Evolutionary conservation across 345 rosid species (phyloP).

Genomic region (Sapria himalayana): DNA sequence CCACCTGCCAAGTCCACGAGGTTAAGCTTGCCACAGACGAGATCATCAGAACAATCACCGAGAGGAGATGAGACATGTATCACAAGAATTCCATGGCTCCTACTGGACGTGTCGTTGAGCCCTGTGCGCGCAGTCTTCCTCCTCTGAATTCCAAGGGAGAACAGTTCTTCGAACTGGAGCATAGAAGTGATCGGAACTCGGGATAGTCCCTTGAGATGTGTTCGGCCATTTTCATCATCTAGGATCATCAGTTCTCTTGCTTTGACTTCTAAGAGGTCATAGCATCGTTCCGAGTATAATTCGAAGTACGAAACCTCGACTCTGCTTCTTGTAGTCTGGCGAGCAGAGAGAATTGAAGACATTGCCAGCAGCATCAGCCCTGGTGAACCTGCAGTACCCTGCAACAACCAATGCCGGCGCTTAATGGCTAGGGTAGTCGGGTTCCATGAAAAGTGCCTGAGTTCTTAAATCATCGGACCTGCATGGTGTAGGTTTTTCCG

Average conservation of each 20-base stretch:
- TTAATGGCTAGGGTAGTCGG: neutral
- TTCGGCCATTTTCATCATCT: conserved; percentile 54
- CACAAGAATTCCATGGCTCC: conserved; percentile 86
- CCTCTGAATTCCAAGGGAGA: conserved; percentile 36
- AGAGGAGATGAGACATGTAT: conserved; percentile 30
- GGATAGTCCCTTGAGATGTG: conserved; percentile 65
- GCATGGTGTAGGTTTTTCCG: conserved; percentile 90
- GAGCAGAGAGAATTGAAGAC: conserved; percentile 36
- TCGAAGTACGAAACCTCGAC: conserved; percentile 73
- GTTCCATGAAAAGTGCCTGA: too few relatives aligned
- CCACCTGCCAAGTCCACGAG: conserved; percentile 88
- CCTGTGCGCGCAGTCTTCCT: conserved; percentile 72
- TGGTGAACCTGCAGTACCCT: conserved; percentile 44
- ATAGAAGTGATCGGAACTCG: conserved; percentile 35
- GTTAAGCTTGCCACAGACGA: conserved; percentile 51
- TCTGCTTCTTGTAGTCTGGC: conserved; percentile 23
- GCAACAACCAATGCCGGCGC: conserved; percentile 9
- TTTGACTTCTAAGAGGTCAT: conserved; percentile 52
- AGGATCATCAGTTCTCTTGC: conserved; percentile 34
- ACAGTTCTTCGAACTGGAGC: conserved; percentile 32
- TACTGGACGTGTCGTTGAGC: conserved; percentile 71
- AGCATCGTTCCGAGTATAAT: conserved; percentile 80
- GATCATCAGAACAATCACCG: conserved; percentile 15
- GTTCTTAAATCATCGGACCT: conserved; percentile 20
- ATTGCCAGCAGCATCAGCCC: conserved; percentile 65